Evolutionary conservation across 2,329 filamentous ascomycete species (phyloP).

Genomic region (Rutstroemia sp.): DNA sequence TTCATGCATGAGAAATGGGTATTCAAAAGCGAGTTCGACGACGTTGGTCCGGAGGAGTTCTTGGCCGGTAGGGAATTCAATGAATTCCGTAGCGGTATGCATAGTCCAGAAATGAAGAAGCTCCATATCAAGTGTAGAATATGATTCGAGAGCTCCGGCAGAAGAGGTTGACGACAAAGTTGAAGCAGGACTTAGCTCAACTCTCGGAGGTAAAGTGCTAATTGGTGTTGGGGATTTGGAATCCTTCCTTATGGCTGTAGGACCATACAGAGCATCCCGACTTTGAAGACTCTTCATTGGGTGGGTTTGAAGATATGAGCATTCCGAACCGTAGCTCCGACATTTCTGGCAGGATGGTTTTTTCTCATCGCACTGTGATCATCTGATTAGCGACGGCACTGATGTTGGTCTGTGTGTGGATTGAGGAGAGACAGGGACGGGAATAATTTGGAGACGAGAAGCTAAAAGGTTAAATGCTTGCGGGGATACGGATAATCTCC

Average conservation of each 20-base stretch:
- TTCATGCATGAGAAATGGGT: conserved; percentile 32
- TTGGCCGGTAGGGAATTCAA: conserved; percentile 11
- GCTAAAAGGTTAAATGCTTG: too few relatives aligned
- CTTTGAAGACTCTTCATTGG: conserved; percentile 15
- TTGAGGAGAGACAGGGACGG: not conserved
- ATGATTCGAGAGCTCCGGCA: conserved; percentile 2
- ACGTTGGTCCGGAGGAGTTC: conserved; percentile 21
- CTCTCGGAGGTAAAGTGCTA: conserved; percentile 1
- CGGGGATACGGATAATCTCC: too few relatives aligned
- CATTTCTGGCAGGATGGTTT: conserved; percentile 26
- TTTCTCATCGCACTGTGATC: conserved; percentile 23
- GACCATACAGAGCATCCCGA: not conserved
- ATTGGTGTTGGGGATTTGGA: conserved; percentile 8
- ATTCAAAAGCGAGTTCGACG: conserved; percentile 19
- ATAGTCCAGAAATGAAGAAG: conserved; percentile 37
- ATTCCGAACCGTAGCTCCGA: conserved; percentile 19
- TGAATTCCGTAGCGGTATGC: conserved; percentile 26
- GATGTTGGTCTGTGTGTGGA: not conserved
- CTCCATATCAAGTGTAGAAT: conserved; percentile 34
- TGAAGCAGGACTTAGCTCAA: conserved; percentile 6
- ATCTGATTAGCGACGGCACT: not conserved
- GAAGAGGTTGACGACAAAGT: not conserved
- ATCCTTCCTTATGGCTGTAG: not conserved
- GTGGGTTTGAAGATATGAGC: conserved; percentile 25
- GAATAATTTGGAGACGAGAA: not conserved